Evolutionary conservation across 2,329 filamentous ascomycete genomes (phyloP).

Genomic region (Emmonsiellopsis sp.): DNA sequence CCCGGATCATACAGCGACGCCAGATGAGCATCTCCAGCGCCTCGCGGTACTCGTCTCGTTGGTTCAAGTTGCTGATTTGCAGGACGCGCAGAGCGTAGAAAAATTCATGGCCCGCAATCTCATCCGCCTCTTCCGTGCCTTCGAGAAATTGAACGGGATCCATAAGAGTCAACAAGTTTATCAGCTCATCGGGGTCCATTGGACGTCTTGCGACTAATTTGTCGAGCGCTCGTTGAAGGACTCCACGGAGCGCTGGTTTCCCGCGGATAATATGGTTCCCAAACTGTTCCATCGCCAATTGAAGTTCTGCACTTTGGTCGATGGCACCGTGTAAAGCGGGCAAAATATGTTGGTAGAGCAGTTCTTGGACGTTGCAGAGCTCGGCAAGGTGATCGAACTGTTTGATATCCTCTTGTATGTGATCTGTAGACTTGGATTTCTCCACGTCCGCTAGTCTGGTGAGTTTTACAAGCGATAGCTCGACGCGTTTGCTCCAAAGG

Average conservation of each 20-base stretch:
- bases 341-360: conserved; percentile 60
- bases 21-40: conserved; percentile 59
- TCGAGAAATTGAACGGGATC: conserved; percentile 40
- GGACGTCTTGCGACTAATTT: conserved; percentile 62
- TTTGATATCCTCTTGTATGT: conserved; percentile 36
- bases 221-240: conserved; percentile 62
- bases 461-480: conserved; percentile 82
- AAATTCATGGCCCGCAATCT: conserved; percentile 55
- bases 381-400: conserved; percentile 55
- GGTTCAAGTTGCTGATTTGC: conserved; percentile 44
- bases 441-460: conserved; percentile 57
- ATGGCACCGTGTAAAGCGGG: conserved; percentile 61
- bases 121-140: conserved; percentile 33
- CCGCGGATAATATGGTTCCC: conserved; percentile 44
- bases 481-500: conserved; percentile 87
- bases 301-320: conserved; percentile 67
- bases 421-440: conserved; percentile 19
- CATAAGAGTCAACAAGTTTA: conserved; percentile 67
- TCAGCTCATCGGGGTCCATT: conserved; percentile 46
- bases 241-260: conserved; percentile 56
- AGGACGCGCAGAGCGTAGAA: conserved; percentile 57
- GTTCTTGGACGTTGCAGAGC: conserved; percentile 69
- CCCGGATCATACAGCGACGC: conserved; percentile 74
- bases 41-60: conserved; percentile 41
- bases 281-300: conserved; percentile 63